These are phyloP conservation scores for Scedosporium apiospermum DNA, from an alignment of 2,329 filamentous ascomycete genomes.

Conservation along the genomic window DNA sequence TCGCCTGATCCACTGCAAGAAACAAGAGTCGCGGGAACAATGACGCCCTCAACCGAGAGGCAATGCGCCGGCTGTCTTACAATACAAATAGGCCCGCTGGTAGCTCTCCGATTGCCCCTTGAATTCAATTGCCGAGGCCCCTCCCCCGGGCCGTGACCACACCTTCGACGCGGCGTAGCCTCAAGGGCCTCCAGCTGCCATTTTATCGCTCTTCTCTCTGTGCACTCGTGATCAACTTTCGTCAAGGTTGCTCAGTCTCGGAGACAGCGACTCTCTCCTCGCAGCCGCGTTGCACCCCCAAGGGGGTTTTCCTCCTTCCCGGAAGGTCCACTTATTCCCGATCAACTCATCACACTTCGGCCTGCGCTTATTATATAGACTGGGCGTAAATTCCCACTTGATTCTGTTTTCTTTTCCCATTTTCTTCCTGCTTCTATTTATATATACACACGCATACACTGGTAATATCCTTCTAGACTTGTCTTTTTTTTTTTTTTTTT, in stretches of 20 bases:
- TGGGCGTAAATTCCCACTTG: too few species aligned
- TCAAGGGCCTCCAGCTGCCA: background rate
- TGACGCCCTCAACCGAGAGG: too few species aligned
- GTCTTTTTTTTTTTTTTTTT: background rate
- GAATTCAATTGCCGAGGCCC: conserved; percentile 1
- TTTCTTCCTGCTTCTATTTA: background rate
- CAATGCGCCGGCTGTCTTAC: too few species aligned
- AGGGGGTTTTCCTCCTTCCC: background rate
- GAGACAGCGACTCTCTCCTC: background rate
- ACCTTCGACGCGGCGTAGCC: background rate
- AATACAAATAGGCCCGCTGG: background rate
- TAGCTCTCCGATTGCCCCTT: background rate
- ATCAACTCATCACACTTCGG: background rate
- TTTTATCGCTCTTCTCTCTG: background rate
- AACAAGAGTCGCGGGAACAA: too few species aligned
- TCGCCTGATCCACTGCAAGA: too few species aligned
- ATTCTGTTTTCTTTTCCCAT: background rate
- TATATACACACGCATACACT: background rate
- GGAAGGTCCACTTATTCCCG: background rate
- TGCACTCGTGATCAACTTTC: background rate
- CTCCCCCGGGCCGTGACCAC: background rate
- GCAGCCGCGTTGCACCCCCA: background rate
- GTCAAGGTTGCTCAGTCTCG: background rate
- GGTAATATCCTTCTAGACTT: background rate
- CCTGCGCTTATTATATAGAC: too few species aligned